A percentile compares a stretch with the other conserved stretches of the same genome.
Conservation (phyloP, 495 filamentous ascomycete species). For the Podospora appendiculata region DNA sequence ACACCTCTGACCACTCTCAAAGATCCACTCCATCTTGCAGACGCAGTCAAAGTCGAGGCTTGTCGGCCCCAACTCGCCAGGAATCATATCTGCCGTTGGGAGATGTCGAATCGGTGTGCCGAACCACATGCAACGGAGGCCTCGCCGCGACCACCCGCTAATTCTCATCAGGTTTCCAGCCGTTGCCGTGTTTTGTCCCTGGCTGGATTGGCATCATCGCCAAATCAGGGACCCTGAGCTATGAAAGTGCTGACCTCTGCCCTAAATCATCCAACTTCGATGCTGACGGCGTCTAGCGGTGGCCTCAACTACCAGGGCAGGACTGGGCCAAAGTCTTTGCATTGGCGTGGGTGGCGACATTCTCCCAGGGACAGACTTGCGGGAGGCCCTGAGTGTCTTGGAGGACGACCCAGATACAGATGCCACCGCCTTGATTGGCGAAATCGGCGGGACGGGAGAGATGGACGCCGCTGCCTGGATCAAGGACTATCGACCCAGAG, state of each 20-base stretch:
- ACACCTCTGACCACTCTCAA: conserved; percentile 4
- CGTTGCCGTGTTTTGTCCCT: conserved; percentile 64
- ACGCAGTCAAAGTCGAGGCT: conserved; percentile 75
- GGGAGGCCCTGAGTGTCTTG: conserved; percentile 67
- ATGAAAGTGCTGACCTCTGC: conserved; percentile 43
- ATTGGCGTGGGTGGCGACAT: conserved; percentile 88
- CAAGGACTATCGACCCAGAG: conserved; percentile 52
- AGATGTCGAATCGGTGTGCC: conserved; percentile 63
- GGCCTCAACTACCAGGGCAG: conserved; percentile 71
- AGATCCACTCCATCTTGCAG: conserved; percentile 67
- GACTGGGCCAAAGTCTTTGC: conserved; percentile 77
- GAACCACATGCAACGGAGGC: background rate
- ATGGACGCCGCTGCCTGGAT: conserved; percentile 78
- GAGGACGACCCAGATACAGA: conserved; percentile 68
- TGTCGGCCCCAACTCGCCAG: conserved; percentile 80
- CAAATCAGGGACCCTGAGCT: conserved; percentile 83
- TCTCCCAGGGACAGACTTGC: conserved; percentile 72
- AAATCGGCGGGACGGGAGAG: conserved; percentile 78
- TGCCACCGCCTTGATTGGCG: conserved; percentile 77
- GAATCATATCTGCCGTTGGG: conserved; percentile 77
- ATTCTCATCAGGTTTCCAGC: conserved; percentile 56
- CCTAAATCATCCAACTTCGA: background rate
- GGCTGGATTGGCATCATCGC: conserved; percentile 76
- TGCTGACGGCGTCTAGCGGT: conserved; percentile 40
- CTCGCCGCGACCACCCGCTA: no score